These are phyloP conservation scores for Pyrenophora tritici-repentis DNA, from an alignment of 2,329 filamentous ascomycete genomes.

Conservation along the genomic window DNA sequence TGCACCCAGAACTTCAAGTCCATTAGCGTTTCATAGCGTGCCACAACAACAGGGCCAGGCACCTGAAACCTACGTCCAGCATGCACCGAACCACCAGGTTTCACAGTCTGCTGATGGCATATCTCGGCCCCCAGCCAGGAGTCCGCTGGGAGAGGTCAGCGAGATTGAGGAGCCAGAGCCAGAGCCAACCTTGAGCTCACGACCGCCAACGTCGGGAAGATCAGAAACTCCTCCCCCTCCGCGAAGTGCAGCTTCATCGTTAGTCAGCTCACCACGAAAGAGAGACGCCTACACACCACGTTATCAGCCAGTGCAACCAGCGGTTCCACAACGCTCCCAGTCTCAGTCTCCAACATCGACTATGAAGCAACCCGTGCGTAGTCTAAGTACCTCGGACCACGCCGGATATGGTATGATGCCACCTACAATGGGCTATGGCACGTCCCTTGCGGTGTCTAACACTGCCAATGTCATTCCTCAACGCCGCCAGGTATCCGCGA, in stretches of 20 bases:
- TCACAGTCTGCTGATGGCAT: slow-evolving; percentile 36
- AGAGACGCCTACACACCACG: slow-evolving; percentile 52
- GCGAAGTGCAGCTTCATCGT: slow-evolving; percentile 40
- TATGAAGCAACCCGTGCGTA: slow-evolving; percentile 54
- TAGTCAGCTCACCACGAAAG: slow-evolving; percentile 49
- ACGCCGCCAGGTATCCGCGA: slow-evolving; percentile 51
- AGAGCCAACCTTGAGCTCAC: slow-evolving; percentile 17
- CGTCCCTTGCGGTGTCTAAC: slow-evolving; percentile 23
- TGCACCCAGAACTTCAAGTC: slow-evolving; percentile 68
- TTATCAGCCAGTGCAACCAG: slow-evolving; percentile 49
- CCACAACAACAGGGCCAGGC: slow-evolving; percentile 38
- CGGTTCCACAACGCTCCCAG: slow-evolving; percentile 52
- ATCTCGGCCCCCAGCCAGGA: slow-evolving; percentile 32
- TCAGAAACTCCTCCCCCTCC: slow-evolving; percentile 45
- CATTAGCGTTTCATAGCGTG: slow-evolving; percentile 58
- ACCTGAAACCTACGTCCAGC: slow-evolving; percentile 11
- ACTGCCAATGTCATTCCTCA: slow-evolving; percentile 39
- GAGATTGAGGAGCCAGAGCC: slow-evolving; percentile 40
- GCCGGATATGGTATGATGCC: slow-evolving; percentile 58
- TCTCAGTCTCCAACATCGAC: slow-evolving; percentile 65
- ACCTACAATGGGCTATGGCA: slow-evolving; percentile 44
- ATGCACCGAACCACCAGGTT: slow-evolving; percentile 28
- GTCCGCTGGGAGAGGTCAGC: slow-evolving; percentile 40
- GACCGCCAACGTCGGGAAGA: slow-evolving; percentile 28
- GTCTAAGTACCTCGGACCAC: slow-evolving; percentile 51